Base-by-base conservation (phyloP, 371 early-diverging fungal species). In the Circinella minor region DNA sequence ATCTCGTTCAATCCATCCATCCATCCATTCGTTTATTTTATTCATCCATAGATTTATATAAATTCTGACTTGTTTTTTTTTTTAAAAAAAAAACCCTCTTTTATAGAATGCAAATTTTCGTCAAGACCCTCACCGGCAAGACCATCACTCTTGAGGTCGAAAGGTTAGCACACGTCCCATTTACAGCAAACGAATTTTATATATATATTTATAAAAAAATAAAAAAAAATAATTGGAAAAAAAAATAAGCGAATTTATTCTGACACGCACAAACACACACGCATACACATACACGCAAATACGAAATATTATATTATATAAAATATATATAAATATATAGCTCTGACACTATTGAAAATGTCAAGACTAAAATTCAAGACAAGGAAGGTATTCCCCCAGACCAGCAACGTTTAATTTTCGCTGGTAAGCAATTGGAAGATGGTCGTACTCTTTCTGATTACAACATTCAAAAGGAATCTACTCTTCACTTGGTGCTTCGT, bases 381-480 rank as follows among this genome's bases (percentile, higher is more conserved):
- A 97, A 98, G 91, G 98, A 98, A 85, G 94, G 94, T 75, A 99
- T 99, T 81, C 99, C 99, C 69, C 99, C 99, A 72, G 99, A 99
- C 86, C 99, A 99, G 91, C 99, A 99, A 88, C 98, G 99, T 78
- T 92, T 99, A 75, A 99, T 99, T 82, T 99, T 99, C 83, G 99
- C 99, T 84, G 99, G 98, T 77, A 99, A 99, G 93, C 99, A 99
- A 90, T 94, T 99, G 70, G 99, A 99, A 88, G 99, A 99, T 86
- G 98, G 97, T 73, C 96, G 97, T 84, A 88, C 90, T 59, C 88
- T 94, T 59, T 87, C 90, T 64, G 94, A 94, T 86, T 94, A 94
- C 88, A 94, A 93, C 90, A 94, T 93, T 88, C 94, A 94, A 83
- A 93, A 93, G 89, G 99, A 99, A 86, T 98, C 98, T 61, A 99